Base-by-base conservation (phyloP, 1,139 yeast genomes). In the Blastobotrys petasosporus region DNA sequence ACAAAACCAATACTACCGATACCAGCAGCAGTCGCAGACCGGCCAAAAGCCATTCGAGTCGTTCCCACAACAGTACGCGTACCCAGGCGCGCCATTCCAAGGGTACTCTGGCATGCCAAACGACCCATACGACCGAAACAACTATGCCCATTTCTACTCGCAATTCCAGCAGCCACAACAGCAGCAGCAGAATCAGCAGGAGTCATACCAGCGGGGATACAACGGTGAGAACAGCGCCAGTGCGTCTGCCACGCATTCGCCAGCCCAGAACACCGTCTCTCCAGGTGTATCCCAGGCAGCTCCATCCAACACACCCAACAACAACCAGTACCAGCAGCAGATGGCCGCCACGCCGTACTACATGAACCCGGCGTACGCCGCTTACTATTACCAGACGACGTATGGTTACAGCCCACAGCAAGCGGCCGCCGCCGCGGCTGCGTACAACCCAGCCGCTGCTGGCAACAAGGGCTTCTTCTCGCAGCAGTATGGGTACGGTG, bases 291-390 rank as follows among this genome's bases (percentile, higher is more conserved):
- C 52, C 25, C 47, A 53, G 29, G 54, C 58, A 17, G 52, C 53
- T 35, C 49, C 43, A 29, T 20, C 25, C 6, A 7, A 7, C 25
- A 20, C 25, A 4, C 25, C 25, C 4, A 20, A 20, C 4, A 20
- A 20, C 25, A 25, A 29, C 32, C 44, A 36, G n/a, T 37, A 49
- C 39, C 54, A 54, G 41, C 55, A 54, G 44, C 57, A 54, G 44
- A 56, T 57, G 32, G 52, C 52, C 30, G 50, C 54, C 50, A 54
- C 51, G 45, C 61, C 61, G 10, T 59, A 59, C 51, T 60, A 56
- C 52, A 51, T 54, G 57, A 53, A 51, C 51, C 64, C 62, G 16
- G 61, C 60, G 28, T 58, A 60, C 45, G 62, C 62, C 32, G 61
- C 59, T 41, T 57, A 56, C 44, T 61, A 60, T 52, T 60, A 60